Evolutionary conservation across 1,284 basidiomycete species (phyloP).

Genomic region (Microbotryum lychnidis-dioicae): DNA sequence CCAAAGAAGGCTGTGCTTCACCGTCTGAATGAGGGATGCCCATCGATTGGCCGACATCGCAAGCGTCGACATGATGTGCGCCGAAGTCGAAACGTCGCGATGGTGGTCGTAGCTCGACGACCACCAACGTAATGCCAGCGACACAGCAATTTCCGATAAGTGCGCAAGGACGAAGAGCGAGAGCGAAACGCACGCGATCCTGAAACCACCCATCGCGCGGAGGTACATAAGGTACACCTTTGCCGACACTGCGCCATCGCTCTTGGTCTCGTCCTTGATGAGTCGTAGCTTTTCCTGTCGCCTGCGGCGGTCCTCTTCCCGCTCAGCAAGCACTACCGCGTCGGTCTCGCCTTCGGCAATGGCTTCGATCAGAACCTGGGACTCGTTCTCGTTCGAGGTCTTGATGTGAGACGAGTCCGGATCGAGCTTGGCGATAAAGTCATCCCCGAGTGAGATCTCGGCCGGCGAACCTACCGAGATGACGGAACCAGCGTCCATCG

Average conservation of each 20-base stretch:
- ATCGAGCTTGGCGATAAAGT: constrained; percentile 1
- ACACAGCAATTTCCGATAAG: constrained; percentile 25
- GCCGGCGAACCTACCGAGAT: constrained; percentile 36
- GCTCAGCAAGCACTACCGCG: not conserved
- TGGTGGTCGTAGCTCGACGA: constrained; percentile 28
- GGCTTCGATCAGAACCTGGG: constrained; percentile 24
- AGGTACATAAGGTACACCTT: constrained; percentile 20
- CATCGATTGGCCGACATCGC: not conserved
- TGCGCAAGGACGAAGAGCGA: constrained; percentile 27
- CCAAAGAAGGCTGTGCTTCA: not conserved
- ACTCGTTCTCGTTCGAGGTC: not conserved
- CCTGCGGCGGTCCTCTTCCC: constrained; percentile 15
- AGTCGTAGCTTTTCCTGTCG: constrained; percentile 28
- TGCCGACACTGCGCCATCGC: constrained; percentile 10
- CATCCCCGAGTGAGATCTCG: constrained; percentile 1
- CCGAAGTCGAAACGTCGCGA: not conserved
- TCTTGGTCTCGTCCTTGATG: constrained; percentile 30
- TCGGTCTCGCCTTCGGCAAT: constrained; percentile 16
- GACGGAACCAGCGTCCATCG: constrained; percentile 39
- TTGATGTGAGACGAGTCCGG: not conserved
- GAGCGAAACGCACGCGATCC: constrained; percentile 10
- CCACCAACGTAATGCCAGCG: constrained; percentile 30
- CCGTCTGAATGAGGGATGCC: not conserved
- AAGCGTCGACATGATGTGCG: not conserved
- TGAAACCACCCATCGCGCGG: constrained; percentile 26